Conservation (phyloP, 139 green algal genomes). For the Prasinococcaceae sp. region DNA sequence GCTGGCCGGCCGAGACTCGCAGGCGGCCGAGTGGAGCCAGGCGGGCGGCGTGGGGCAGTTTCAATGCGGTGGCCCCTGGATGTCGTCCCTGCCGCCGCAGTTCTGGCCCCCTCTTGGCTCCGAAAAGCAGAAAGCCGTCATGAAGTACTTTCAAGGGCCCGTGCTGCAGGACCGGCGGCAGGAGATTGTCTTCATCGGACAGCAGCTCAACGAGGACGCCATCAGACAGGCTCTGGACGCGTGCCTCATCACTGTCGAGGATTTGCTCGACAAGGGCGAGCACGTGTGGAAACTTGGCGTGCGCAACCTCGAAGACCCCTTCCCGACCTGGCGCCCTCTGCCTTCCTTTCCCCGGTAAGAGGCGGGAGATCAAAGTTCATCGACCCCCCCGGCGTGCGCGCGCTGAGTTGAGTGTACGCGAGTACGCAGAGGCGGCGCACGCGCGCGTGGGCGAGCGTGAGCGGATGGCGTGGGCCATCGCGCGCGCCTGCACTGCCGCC, state of each 20-base stretch:
- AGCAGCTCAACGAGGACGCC: slow-evolving; percentile 1
- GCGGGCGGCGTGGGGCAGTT: slow-evolving; percentile 89
- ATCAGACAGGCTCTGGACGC: slow-evolving; percentile 5
- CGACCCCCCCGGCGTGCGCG: too few species aligned
- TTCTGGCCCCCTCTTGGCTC: slow-evolving; percentile 52
- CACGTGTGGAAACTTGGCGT: slow-evolving; percentile 6
- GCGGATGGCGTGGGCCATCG: too few species aligned
- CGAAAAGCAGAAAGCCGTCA: slow-evolving; percentile 42
- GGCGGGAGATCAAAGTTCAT: too few species aligned
- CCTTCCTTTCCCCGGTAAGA: too few species aligned
- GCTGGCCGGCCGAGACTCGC: slow-evolving; percentile 63
- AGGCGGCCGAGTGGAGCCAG: slow-evolving; percentile 79
- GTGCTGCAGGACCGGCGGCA: slow-evolving; percentile 62
- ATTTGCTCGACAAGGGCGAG: neutral
- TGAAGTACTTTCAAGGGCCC: slow-evolving; percentile 42
- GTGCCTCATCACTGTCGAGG: slow-evolving; percentile 4
- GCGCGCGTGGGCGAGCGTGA: too few species aligned
- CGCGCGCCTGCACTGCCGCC: too few species aligned
- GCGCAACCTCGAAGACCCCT: neutral
- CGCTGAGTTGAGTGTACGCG: too few species aligned
- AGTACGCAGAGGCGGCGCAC: too few species aligned
- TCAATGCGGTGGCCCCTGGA: slow-evolving; percentile 67
- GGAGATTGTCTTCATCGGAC: slow-evolving; percentile 89
- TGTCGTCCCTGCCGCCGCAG: slow-evolving; percentile 50
- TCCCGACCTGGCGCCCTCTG: slow-evolving; percentile 1